Evolutionary conservation across 352 stramenopile genomes (phyloP), one percentile per base, ranked within the genome.

Genomic region (Aphanomyces stellatus): DNA sequence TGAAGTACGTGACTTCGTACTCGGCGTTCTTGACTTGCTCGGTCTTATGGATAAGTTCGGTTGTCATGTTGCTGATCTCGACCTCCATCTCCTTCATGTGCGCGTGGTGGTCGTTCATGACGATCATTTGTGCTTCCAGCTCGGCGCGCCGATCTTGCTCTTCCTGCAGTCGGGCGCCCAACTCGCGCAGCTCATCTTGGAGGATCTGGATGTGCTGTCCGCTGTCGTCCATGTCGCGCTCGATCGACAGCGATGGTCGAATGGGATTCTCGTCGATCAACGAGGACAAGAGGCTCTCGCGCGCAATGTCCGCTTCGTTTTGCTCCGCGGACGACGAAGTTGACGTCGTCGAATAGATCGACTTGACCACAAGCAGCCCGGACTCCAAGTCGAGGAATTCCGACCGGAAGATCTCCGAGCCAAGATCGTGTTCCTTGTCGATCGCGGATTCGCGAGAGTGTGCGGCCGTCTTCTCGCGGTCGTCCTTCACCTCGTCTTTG

Each of bases 351-450:
- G 31, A 10, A 5, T 27, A 13, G 13, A 27, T 8, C 13, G 91
- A 71, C 30, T 65, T 37, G 6, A 65, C 17, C 27, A 74, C 76
- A 43, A 81, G 88, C 7, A 93, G 71, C 72, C 91, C 85, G 51
- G 82, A 91, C 69, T 93, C 87, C 61, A 93, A 79, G 66, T 93
- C 85, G 73, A 91, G 76, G 41, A 93, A 90, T 71, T 93, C 82
- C 0, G 80, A 90, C 2, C 85, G 85, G 65, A 91, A 85, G n/a
- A 82, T 80, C 69, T 93, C 85, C 13, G 69, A 76, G 24, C 79
- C 82, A 53, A 93, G 72, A 43, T 91, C 82, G 65, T 93, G 85
- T 66, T 90, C 81, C 3, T 71, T 80, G 63, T 90, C 74, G 30
- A 91, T 80, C 28, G 57, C 57, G 17, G 57, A 37, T 8, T 65